Evolutionary conservation across 1,284 basidiomycete species (phyloP).

Genomic region (Hemileia vastatrix): DNA sequence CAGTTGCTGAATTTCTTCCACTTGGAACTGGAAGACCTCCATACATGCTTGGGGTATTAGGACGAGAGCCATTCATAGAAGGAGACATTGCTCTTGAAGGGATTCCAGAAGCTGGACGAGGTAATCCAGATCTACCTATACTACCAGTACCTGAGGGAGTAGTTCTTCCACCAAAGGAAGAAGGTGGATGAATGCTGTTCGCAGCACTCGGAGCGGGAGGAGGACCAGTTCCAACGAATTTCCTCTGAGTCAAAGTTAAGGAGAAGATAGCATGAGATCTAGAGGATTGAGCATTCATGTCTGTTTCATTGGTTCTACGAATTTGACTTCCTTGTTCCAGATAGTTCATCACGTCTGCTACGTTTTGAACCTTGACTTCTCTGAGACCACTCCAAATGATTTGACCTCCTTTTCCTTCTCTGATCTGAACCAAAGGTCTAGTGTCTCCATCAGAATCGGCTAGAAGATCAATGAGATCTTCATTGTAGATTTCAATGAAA

Average conservation of each 20-base stretch:
- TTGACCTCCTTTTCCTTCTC: slow-evolving; percentile 89
- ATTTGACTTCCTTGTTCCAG: slow-evolving; percentile 82
- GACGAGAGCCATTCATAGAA: slow-evolving; percentile 25
- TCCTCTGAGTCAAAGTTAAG: slow-evolving; percentile 67
- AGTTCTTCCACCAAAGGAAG: slow-evolving; percentile 15
- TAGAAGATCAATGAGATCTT: slow-evolving; percentile 48
- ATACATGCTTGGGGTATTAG: slow-evolving; percentile 2
- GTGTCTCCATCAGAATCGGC: neutral
- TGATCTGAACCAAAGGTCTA: slow-evolving; percentile 73
- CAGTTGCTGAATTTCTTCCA: slow-evolving; percentile 24
- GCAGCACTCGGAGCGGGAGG: slow-evolving; percentile 76
- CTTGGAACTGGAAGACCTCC: slow-evolving; percentile 23
- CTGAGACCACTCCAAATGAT: slow-evolving; percentile 94
- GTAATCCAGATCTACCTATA: too few relatives aligned
- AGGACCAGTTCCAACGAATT: slow-evolving; percentile 31
- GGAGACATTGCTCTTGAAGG: slow-evolving; percentile 24
- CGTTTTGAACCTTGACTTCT: slow-evolving; percentile 73
- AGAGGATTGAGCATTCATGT: slow-evolving; percentile 96
- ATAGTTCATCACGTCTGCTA: slow-evolving; percentile 80
- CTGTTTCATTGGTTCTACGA: slow-evolving; percentile 88
- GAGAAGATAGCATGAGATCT: slow-evolving; percentile 98
- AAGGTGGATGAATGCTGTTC: too few relatives aligned
- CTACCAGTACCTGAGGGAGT: slow-evolving; percentile 21
- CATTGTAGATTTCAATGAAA: slow-evolving; percentile 97
- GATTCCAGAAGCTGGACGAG: slow-evolving; percentile 96